Evolutionary conservation across 1,284 basidiomycete species (phyloP), one percentile per base, ranked within the genome.

Genomic region (Waitea zeae): DNA sequence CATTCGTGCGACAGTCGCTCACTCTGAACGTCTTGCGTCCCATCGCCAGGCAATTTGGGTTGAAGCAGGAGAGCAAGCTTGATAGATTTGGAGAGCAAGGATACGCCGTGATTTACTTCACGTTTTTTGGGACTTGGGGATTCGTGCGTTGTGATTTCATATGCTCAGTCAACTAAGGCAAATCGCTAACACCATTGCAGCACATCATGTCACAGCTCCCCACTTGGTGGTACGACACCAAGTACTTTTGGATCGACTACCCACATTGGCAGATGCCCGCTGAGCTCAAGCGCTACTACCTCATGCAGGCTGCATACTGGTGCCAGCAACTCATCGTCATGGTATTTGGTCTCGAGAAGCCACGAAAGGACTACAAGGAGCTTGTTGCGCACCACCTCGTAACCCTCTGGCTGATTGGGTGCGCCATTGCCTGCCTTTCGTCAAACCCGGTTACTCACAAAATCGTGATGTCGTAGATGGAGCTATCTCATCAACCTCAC

Each of bases 381-480:
- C 73, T 96, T 9, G 70, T 95, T 12, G 72, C 62, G 2, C 76
- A 93, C 55, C 95, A 99, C 52, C 48, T 90, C 32, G 89, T 98
- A 34, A 97, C 95, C 0, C 65, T 98, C 17, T 99, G 92, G 90
- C 67, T 98, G 17, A 73, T 98, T 34, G 81, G 80, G 75, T 82
- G n/a, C n/a, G n/a, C n/a, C 52, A 34, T 62, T 50, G 4, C 41
- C 42, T 36, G 46, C 37, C 17, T 31, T 36, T 26, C 9, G n/a
- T 26, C 24, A 26, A 9, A 19, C n/a, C 20, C 17, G 20, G 12
- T 22, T 5, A 14, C 31, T 35, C 24, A 12, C 13, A 5, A 28
- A 3, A 43, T 13, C 42, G 26, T 7, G 36, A 31, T 27, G 1
- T 32, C 26, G 36, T 44, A 82, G 84, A 35, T 93, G 90, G 89